Evolutionary conservation across 768 basidiomycete species (phyloP), one percentile per base, ranked within the genome.

Genomic region (Holtermannia corniformis): DNA sequence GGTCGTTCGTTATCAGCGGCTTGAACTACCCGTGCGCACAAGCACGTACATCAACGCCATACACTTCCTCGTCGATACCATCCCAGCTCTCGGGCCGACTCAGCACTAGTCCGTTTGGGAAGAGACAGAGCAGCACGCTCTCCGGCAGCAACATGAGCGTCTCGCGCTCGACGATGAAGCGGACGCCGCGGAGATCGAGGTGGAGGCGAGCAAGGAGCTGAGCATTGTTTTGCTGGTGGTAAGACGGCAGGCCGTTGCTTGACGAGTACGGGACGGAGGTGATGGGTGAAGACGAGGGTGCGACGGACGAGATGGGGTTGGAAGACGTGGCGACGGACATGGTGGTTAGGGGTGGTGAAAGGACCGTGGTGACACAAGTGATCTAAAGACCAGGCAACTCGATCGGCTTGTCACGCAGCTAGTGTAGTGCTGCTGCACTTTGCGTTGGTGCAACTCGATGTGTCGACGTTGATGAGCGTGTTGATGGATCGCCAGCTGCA

Each of bases 71-170:
- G 61, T 83, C 81, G 44, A 87, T 87, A 46, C 87, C 86, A 41
- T 81, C 82, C 56, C 59, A 63, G 40, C 61, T 61, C 3, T 69
- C 64, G 22, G 92, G 87, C 56, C 91, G 79, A 68, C 85, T 90
- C 50, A 96, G 79, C 37, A 96, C 90, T 55, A 96, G 81, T 19
- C 93, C 95, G 66, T 97, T 97, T 10, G 95, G 95, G 69, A 97
- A 99, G 57, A 99, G 78, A 73, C 92, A 96, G 32, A 99, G 77
- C 49, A 97, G 78, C 44, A 99, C 90, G 16, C 87, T 90, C 80
- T 99, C 95, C 1, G 95, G 95, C 19, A 99, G 79, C 71, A 92
- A 89, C 91, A 97, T 95, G 68, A 99, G 85, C 4, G 87, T 91
- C 75, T 97, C 93, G 61, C 93, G 80, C 75, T 97, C 95, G 42